phyloP scores from a whole-genome alignment of 2,329 filamentous ascomycete species.

The Neofusicoccum sp. region DNA sequence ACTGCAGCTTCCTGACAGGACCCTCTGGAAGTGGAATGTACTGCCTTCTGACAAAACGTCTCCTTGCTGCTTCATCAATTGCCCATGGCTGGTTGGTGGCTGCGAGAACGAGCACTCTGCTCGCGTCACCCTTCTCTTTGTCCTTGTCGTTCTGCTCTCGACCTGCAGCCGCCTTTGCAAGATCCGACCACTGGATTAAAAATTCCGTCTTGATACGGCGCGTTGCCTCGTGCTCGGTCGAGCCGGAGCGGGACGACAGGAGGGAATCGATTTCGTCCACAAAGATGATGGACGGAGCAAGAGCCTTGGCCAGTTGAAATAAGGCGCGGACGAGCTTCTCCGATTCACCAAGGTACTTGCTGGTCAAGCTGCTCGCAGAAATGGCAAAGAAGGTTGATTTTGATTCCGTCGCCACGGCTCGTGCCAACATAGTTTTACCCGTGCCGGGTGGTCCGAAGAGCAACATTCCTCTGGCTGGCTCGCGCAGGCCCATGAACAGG shows the following conservation, averaged over 20 bases:
- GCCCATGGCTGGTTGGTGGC: slow-evolving; percentile 97
- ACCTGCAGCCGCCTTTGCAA: slow-evolving; percentile 88
- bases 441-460: slow-evolving; percentile 97
- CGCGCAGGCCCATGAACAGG: slow-evolving; percentile 90
- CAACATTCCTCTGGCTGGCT: slow-evolving; percentile 92
- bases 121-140: slow-evolving; percentile 74
- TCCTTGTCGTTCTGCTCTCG: slow-evolving; percentile 67
- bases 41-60: slow-evolving; percentile 87
- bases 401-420: slow-evolving; percentile 91
- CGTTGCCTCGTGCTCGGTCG: slow-evolving; percentile 88
- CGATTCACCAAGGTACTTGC: slow-evolving; percentile 93
- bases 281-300: slow-evolving; percentile 95
- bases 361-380: slow-evolving; percentile 88
- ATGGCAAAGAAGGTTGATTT: slow-evolving; percentile 97
- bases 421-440: slow-evolving; percentile 95
- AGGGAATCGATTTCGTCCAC: slow-evolving; percentile 97
- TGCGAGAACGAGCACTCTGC: slow-evolving; percentile 85
- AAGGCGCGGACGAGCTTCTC: slow-evolving; percentile 94
- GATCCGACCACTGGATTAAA: slow-evolving; percentile 92
- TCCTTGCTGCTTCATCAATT: slow-evolving; percentile 90
- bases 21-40: slow-evolving; percentile 93
- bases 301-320: slow-evolving; percentile 81
- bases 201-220: slow-evolving; percentile 97
- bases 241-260: slow-evolving; percentile 77
- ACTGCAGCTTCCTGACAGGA: slow-evolving; percentile 73